Base-by-base conservation (phyloP, 331 rosid species). In the Malus hybrid region DNA sequence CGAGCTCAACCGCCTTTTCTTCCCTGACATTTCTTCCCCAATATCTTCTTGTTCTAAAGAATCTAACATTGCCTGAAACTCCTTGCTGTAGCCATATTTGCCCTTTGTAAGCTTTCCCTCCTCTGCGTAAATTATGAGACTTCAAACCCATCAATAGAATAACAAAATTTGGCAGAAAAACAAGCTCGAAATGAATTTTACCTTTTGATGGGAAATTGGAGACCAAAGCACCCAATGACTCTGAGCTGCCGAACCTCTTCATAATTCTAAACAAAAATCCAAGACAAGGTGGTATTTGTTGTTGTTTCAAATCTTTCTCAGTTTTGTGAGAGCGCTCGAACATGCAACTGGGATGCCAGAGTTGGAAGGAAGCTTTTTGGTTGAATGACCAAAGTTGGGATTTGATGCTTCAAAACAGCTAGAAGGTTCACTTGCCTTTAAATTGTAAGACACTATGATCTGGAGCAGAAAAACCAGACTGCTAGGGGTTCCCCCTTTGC, bases 31-130 rank as follows among this genome's bases (percentile, higher is more conserved):
- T 62, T 87, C 91, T 73, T 89, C 89, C 32, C 80, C 74, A 34
- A 75, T 29, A n/a, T 91, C 97, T 80, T 91, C 97, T 79, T 89
- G 87, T 15, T 89, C 91, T 46, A 87, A 79, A 75, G 87, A 84
- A 55, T 91, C 86, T 33, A 91, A 71, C 92, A 91, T 91, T 82
- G 84, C 89, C 73, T 85, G 93, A 66, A 90, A 90, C 24, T 89
- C 97, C 72, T 79, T 85, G 77, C 92, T 86, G 58, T 85, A 89
- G 26, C 88, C 88, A 16, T 75, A 20, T 2, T n/a, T 60, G 32
- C 44, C 65, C 32, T 52, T 69, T 57, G 50, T 30, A 11, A 68
- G 68, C 18, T 79, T 74, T 36, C 48, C 79, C 48, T 74, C 79
- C 66, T 78, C 96, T 82, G 62, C 76, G 5, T 42, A 42, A 42